Base-by-base conservation (phyloP, 2,329 filamentous ascomycete genomes). In the Cadophora malorum region DNA sequence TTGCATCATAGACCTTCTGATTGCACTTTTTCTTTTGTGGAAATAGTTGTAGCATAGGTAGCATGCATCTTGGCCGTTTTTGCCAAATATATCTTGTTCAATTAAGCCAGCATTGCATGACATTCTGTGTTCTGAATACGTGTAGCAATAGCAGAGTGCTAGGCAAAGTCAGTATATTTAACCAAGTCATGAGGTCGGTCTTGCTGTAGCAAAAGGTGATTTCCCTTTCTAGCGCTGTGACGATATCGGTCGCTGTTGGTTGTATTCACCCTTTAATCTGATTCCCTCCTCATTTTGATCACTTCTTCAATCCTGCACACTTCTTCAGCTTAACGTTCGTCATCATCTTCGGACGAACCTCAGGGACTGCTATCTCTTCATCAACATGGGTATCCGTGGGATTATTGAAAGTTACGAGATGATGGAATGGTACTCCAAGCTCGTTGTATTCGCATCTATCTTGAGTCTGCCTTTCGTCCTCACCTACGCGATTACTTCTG, bases 1-100 rank as follows among this genome's bases (percentile, higher is more conserved):
- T 25, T 45, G 33, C 62, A 45, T 23, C 52, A n/a, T 56, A 64
- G 63, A 58, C 25, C 56, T 64, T 56, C 50, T 49, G 50, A 64
- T 49, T 45, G 38, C 16, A 19, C 38, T 41, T 55, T 25, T 7
- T 58, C 35, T 49, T 58, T 31, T 64, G 21, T 56, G 52, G 23
- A 56, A 56, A 41, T 41, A 31, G 12, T 12, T 64, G 63, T 56
- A 58, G 50, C 25, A 41, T 56, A 58, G 31, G 23, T 14, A 28
- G 50, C 33, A 25, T 59, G 56, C 55, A 38, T 58, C 33, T 58
- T 16, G n/a, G 55, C n/a, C 55, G 7, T 58, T 58, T 3, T 14
- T 58, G 14, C 23, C 23, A 16, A 53, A 64, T 64, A 3, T 28
- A 55, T 53, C 28, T 2, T 33, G 23, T 49, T 59, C 14, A 25